Percentiles rank a stretch among this genome's conserved stretches.
Conservation (phyloP, 805 yeast species). For the Saturnispora kantuleensis region DNA sequence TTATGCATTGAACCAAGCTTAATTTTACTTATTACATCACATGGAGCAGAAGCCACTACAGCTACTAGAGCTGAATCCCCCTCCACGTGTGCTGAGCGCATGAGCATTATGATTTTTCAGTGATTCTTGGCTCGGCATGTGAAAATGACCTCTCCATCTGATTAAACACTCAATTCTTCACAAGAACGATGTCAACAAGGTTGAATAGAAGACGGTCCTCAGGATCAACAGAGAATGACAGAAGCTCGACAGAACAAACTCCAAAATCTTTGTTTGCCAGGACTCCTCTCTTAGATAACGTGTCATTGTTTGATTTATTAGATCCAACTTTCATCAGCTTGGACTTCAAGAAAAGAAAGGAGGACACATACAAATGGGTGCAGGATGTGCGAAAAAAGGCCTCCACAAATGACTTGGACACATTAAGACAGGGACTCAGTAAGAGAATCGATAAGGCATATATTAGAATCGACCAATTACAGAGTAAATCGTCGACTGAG, state of each 20-base stretch:
- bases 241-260: neutral
- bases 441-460: slow-evolving; percentile 30
- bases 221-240: neutral
- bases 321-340: slow-evolving; percentile 22
- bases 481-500: slow-evolving; percentile 48
- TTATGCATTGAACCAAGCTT: too few relatives aligned
- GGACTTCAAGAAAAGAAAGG: slow-evolving; percentile 17
- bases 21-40: too few relatives aligned
- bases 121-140: neutral
- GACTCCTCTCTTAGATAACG: slow-evolving; percentile 20
- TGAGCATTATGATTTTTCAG: too few relatives aligned
- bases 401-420: slow-evolving; percentile 1
- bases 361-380: slow-evolving; percentile 23
- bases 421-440: slow-evolving; percentile 18
- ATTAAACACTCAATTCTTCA: too few relatives aligned
- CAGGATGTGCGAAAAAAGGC: slow-evolving; percentile 16
- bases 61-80: too few relatives aligned
- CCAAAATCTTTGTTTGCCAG: slow-evolving; percentile 4
- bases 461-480: slow-evolving; percentile 27
- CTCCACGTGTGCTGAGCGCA: too few relatives aligned
- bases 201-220: neutral
- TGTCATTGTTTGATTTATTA: slow-evolving; percentile 23
- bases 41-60: neutral
- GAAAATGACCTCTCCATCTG: neutral
- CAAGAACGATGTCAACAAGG: neutral